Percentiles rank a stretch among this genome's conserved stretches.
These are phyloP conservation scores for Metarhizium sp. DNA, from an alignment of 2,329 filamentous ascomycete genomes.

Conservation along the genomic window DNA sequence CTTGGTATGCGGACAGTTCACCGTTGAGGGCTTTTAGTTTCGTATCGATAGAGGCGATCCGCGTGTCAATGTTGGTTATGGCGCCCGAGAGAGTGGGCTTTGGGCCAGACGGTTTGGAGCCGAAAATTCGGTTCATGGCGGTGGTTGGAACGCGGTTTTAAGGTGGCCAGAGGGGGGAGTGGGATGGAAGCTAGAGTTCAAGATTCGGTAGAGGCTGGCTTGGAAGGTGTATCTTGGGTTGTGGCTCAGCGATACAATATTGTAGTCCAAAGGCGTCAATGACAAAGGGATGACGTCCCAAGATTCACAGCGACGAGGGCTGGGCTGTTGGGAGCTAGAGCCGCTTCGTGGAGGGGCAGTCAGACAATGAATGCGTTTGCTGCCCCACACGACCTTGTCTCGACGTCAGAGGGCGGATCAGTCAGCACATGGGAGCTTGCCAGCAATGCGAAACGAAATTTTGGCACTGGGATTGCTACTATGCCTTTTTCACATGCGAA, in stretches of 20 bases:
- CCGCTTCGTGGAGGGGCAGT: background rate
- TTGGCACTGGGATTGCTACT: background rate
- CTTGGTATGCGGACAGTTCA: conserved; percentile 80
- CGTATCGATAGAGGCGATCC: conserved; percentile 82
- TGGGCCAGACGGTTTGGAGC: conserved; percentile 73
- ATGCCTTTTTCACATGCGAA: background rate
- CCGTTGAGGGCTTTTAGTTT: conserved; percentile 89
- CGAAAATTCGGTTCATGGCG: conserved; percentile 92
- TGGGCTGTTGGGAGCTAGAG: background rate
- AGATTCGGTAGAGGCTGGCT: background rate
- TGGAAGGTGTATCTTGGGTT: background rate
- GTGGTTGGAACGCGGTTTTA: background rate
- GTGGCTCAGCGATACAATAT: background rate
- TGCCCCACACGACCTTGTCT: background rate
- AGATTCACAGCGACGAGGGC: conserved; percentile 6
- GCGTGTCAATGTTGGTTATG: conserved; percentile 75
- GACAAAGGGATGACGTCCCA: conserved; percentile 5
- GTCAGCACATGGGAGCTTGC: background rate
- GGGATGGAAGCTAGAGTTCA: background rate
- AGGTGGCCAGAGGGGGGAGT: background rate
- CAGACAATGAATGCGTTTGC: too few species aligned
- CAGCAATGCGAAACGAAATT: background rate
- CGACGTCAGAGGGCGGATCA: background rate
- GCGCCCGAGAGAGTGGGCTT: conserved; percentile 82
- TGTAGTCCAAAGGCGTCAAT: background rate